Percentiles rank a stretch among this genome's conserved stretches.
Evolutionary conservation across 176 grass and related monocot species (phyloP).

Genomic region (Paspalum notatum): DNA sequence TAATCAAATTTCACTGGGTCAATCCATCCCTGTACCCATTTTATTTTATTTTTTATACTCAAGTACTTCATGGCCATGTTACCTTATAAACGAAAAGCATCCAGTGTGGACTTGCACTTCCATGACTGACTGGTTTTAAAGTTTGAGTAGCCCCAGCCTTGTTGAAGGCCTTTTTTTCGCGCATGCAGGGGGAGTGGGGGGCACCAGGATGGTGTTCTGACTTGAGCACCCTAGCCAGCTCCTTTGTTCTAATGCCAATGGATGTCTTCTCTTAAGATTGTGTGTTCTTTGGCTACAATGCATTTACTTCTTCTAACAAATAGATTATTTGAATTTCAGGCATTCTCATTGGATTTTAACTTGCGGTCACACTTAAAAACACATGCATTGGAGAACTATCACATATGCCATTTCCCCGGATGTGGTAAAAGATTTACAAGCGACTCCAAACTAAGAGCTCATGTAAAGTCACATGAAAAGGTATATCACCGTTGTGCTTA

Average conservation of each 20-base stretch:
- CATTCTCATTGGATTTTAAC: slow-evolving; percentile 99
- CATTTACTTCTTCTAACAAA: slow-evolving; percentile 32
- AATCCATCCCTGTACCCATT: too few relatives aligned
- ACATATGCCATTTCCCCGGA: slow-evolving; percentile 75
- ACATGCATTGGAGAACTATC: slow-evolving; percentile 89
- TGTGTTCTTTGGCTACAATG: not conserved
- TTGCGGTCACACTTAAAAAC: slow-evolving; percentile 79
- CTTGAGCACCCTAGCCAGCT: not conserved
- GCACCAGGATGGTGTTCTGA: not conserved
- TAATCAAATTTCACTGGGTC: slow-evolving; percentile 1
- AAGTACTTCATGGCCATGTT: not conserved
- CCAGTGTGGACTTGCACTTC: not conserved
- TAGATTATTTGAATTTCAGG: slow-evolving; percentile 55
- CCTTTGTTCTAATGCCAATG: slow-evolving; percentile 1
- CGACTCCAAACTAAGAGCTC: slow-evolving; percentile 76
- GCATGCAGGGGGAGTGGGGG: too few relatives aligned
- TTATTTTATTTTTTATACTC: slow-evolving; percentile 5
- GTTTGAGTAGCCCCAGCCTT: not conserved
- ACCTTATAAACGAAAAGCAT: not conserved
- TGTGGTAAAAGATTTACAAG: slow-evolving; percentile 93
- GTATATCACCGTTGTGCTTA: slow-evolving; percentile 36
- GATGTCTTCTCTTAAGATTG: not conserved
- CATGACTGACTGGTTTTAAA: not conserved
- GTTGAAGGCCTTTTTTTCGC: not conserved
- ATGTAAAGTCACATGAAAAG: slow-evolving; percentile 84